Evolutionary conservation across 805 yeast genomes (phyloP).

Genomic region (Teunomyces stri): DNA sequence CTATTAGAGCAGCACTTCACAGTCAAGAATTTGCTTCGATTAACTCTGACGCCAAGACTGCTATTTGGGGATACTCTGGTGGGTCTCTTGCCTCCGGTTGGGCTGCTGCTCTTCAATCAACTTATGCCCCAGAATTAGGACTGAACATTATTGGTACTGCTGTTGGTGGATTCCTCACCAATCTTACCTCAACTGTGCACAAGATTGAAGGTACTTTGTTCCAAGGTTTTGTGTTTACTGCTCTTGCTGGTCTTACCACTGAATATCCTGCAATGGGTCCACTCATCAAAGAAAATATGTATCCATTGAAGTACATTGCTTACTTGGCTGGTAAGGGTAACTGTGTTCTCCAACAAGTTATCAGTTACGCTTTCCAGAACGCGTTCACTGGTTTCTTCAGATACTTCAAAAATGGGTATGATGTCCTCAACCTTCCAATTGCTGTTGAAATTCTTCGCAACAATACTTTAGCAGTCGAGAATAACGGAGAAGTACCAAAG

Average conservation of each 20-base stretch:
- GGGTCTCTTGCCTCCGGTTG: slow-evolving; percentile 24
- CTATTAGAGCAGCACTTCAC: slow-evolving; percentile 15
- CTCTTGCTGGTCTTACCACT: slow-evolving; percentile 26
- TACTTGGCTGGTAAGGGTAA: background rate
- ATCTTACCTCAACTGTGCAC: slow-evolving; percentile 24
- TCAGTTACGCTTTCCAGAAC: background rate
- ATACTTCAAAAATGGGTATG: slow-evolving; percentile 7
- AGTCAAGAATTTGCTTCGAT: slow-evolving; percentile 15
- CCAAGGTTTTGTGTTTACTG: slow-evolving; percentile 29
- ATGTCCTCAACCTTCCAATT: slow-evolving; percentile 10
- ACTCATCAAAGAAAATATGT: background rate
- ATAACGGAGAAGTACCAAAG: slow-evolving; percentile 9
- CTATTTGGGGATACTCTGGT: slow-evolving; percentile 25
- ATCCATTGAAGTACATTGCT: background rate
- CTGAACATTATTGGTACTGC: slow-evolving; percentile 26
- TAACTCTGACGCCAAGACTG: slow-evolving; percentile 12
- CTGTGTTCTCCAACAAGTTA: background rate
- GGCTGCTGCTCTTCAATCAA: slow-evolving; percentile 23
- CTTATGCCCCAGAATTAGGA: slow-evolving; percentile 21
- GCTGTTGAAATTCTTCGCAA: slow-evolving; percentile 20
- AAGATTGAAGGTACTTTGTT: slow-evolving; percentile 22
- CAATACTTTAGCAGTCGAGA: slow-evolving; percentile 1
- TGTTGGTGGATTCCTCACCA: slow-evolving; percentile 35
- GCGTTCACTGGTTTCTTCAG: background rate
- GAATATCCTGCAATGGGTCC: slow-evolving; percentile 26